Evolutionary conservation across 805 yeast genomes (phyloP), one percentile per base, ranked within the genome.

Genomic region (Metschnikowia arizonensis): DNA sequence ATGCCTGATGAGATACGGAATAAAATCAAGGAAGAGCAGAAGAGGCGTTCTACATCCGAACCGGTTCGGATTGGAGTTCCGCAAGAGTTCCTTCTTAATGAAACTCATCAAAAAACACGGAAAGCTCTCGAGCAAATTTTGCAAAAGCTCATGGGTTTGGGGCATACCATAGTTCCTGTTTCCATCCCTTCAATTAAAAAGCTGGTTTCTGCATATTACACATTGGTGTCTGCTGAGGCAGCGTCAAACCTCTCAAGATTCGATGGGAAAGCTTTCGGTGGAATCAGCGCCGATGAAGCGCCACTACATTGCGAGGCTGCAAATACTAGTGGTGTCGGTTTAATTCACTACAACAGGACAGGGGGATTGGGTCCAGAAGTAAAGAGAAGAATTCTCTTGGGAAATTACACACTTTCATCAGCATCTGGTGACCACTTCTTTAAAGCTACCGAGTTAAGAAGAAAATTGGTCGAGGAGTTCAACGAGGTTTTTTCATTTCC

Each of bases 201-300:
- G 44, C 75, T 90, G 21, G 65, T 93, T 14, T 89, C 95, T 23
- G 78, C 88, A 0, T 93, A 93, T 63, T 91, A 86, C 60, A 85
- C 96, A 0, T 55, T 95, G 30, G 90, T 93, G 1, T 85, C 97
- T 0, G 85, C 97, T 0, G 99, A 93, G 59, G 98, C 97, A 0
- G 83, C 95, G 0, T 91, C 98, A 0, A 93, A 93, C 59, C 72
- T 93, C 40, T 78, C 97, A 1, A 72, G 97, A 26, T 93, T 77
- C 59, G 99, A 93, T 64, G 99, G 99, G 2, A 34, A 12, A n/a
- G 33, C 39, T 11, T 29, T 23, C 26, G 30, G 32, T n/a, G 21
- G 45, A 8, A 12, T 21, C 5, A 15, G 12, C 14, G 3, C 4
- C 25, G 69, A 85, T 31, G 15, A 31, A 4, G 21, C 23, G 5